Evolutionary conservation across 768 basidiomycete genomes (phyloP), one percentile per base, ranked within the genome.

Genomic region (Boletus rubroflammeus): DNA sequence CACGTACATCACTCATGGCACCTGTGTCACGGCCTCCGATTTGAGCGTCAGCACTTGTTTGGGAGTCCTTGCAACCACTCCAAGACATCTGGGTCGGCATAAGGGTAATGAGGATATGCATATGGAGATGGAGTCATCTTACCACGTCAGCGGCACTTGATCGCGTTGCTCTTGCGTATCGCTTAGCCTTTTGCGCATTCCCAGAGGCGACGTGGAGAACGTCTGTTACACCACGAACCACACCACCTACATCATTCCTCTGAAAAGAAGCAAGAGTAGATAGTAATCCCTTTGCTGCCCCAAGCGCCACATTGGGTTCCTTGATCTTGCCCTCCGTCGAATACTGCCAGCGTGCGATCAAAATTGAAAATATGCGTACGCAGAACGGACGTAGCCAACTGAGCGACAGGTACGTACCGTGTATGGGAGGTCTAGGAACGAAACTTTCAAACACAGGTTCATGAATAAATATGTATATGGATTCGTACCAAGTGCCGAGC

Each of bases 261-360:
- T 88, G 76, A 66, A 93, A 96, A 10, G 89, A 85, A 28, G 78
- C 73, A 2, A 90, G 82, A 1, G 92, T 90, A 23, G 81, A 80
- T n/a, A 96, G 68, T 5, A 97, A 74, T 8, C 91, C 92, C 65
- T 90, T 83, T 0, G 93, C 94, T 5, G 95, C 94, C 66, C 91
- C 93, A 9, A 85, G 80, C 11, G 85, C 84, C 15, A 93, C 73
- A 66, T 97, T 95, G 32, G 95, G 93, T 67, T 97, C 93, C 70
- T 98, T 97, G 67, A 98, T 74, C 66, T 91, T 93, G 46, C 94
- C 94, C 73, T 98, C 93, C 7, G 93, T 96, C 21, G 93, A 93
- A 73, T 98, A 98, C 84, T 90, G 35, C 11, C 47, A 47, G 25
- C 2, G 56, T 32, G 19, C 13, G 43, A 49, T 49, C 35, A 53